Evolutionary conservation across 176 grass and related monocot genomes (phyloP), one percentile per base, ranked within the genome.

Genomic region (Elymus sibiricus): DNA sequence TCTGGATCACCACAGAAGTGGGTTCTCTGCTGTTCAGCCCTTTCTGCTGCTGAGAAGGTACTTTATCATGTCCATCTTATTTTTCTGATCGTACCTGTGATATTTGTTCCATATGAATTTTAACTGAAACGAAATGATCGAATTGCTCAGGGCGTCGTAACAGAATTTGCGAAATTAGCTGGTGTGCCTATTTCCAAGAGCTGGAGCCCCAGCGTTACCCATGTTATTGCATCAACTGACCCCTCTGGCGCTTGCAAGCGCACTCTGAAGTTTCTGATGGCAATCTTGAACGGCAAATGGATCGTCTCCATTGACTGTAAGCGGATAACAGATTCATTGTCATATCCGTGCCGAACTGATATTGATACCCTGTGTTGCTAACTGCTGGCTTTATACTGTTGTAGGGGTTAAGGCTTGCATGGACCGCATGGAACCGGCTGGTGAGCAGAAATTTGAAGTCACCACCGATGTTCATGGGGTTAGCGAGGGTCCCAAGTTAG

Each of bases 231-330:
- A 79, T 94, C 93, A 72, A 95, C 90, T 26, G 78, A 95, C 76
- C 49, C 56, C 21, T 90, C 71, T 74, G 96, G 93, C 86, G 91
- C 96, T 71, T 94, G 90, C 85, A 98, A 90, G 76, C 92, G 93
- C 79, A 98, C 96, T 29, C 75, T 98, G 9, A 98, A 98, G 84
- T 92, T 90, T 85, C 86, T 98, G 80, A 98, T 95, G 93, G 93
- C 90, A 76, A 92, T 98, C 77, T 78, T 98, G 74, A 83, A 80
- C 49, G 96, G 96, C 86, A 98, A 86, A 93, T 98, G 93, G 96
- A 89, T 98, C 16, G 29, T 98, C 76, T 89, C 86, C 59, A 59
- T 98, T 1, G 78, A 98, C 66, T 98, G 96, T 98, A 95, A 92
- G 16, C 1, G 7, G 9, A 51, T 12, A 76, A 7, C 4, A 16